phyloP scores from a whole-genome alignment of 1,284 basidiomycete species.

The Cerrena zonata region DNA sequence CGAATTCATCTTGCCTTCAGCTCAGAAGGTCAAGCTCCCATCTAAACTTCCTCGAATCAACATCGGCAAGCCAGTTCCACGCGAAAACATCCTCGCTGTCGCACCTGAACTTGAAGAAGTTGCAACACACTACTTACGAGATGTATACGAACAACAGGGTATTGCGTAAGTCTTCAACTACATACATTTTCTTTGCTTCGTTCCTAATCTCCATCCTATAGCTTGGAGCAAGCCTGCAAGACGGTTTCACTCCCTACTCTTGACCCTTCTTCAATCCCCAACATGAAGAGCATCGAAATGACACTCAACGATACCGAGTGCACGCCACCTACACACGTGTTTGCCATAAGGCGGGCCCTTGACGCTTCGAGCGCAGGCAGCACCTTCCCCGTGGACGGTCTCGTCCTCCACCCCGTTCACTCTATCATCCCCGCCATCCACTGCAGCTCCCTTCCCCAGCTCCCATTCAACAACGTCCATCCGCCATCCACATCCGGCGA shows the following conservation, averaged over 20 bases:
- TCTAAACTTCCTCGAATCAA: slow-evolving; percentile 30
- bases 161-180: no score
- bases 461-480: slow-evolving; percentile 43
- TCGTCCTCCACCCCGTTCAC: slow-evolving; percentile 49
- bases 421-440: slow-evolving; percentile 46
- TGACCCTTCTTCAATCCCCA: slow-evolving; percentile 19
- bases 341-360: slow-evolving; percentile 39
- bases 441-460: slow-evolving; percentile 39
- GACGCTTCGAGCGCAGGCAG: slow-evolving; percentile 12
- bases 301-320: slow-evolving; percentile 25
- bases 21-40: slow-evolving; percentile 29
- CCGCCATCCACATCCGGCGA: slow-evolving; percentile 25
- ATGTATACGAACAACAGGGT: slow-evolving; percentile 26
- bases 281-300: slow-evolving; percentile 20
- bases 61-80: slow-evolving; percentile 21
- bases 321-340: slow-evolving; percentile 47
- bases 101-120: slow-evolving; percentile 29
- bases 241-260: slow-evolving; percentile 10
- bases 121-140: slow-evolving; percentile 32
- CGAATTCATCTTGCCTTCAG: not conserved
- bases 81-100: slow-evolving; percentile 24
- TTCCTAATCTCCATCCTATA: no score
- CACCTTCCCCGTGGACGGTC: slow-evolving; percentile 15
- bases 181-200: no score
- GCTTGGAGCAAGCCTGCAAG: slow-evolving; percentile 12